Evolutionary conservation across 148 eudicot genomes (phyloP), one percentile per base, ranked within the genome.

Genomic region (Hydrangea macrophylla): DNA sequence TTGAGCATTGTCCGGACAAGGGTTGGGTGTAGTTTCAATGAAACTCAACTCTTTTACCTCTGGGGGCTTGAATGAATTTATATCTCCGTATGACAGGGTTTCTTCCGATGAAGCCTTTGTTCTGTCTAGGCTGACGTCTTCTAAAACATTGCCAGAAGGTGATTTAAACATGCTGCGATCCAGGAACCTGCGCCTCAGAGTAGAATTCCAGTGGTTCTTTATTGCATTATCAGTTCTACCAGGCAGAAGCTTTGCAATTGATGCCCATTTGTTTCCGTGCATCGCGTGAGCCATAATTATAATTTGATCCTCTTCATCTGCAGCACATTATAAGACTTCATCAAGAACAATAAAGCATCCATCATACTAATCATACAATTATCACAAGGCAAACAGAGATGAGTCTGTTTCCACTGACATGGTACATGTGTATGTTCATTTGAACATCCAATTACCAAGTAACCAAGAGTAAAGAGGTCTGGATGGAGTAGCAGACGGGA

Each of bases 181-280:
- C n/a, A 28, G 5, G 65, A 33, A 61, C 65, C 82, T 85, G 7
- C 85, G 82, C 37, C 81, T 81, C 61, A 88, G 72, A 50, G 89
- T 83, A 72, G 92, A 82, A 76, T 88, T 88, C 92, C 92, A 88
- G 65, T 88, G 92, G 66, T 88, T 88, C 66, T 88, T 88, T 60
- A 88, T 84, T 65, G 89, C 86, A 66, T 88, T 88, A 58, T 88
- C 92, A 25, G 92, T 88, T 85, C 92, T 75, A 54, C 92, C 92
- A 0, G 85, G 85, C 44, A 88, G 68, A 65, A 88, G 81, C 67
- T 88, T 88, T 10, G 92, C 87, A 66, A 88, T 88, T 45, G 69
- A 42, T 8, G 92, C 85, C 92, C 92, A 88, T 76, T 75, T 88
- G 79, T 84, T 88, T 56, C 92, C 92, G 66, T 87, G 89, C 42